Evolutionary conservation across 768 basidiomycete genomes (phyloP).

Genomic region (Russula brevipes): DNA sequence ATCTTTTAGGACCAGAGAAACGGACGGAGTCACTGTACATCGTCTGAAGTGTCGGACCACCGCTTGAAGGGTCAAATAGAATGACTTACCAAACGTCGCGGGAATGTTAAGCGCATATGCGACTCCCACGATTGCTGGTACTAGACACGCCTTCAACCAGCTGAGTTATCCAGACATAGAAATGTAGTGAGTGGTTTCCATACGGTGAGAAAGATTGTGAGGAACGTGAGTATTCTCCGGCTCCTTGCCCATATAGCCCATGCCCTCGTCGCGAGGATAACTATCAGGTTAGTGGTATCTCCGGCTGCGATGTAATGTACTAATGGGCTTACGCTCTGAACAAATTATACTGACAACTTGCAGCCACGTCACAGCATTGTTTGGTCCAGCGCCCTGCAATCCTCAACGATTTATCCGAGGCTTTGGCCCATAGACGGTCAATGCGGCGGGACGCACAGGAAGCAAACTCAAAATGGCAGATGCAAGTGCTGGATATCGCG

Average conservation of each 20-base stretch:
- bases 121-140: background rate
- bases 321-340: slow-evolving; percentile 10
- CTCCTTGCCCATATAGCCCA: slow-evolving; percentile 31
- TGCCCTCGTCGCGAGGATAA: slow-evolving; percentile 29
- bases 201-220: background rate
- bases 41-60: background rate
- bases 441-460: too few species aligned
- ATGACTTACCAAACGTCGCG: slow-evolving; percentile 1
- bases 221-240: slow-evolving; percentile 14
- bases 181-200: background rate
- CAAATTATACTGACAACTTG: background rate
- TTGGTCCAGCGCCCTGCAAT: background rate
- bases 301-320: background rate
- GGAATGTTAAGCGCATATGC: background rate
- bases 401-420: background rate
- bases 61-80: too few species aligned
- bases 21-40: background rate
- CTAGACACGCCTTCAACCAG: slow-evolving; percentile 2
- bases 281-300: background rate
- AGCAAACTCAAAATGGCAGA: too few species aligned
- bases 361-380: background rate
- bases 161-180: background rate
- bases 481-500: too few species aligned
- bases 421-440: too few species aligned
- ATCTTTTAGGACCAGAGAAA: background rate